phyloP scores from a whole-genome alignment of 2,329 filamentous ascomycete species.

The Fusarium pininemorale region DNA sequence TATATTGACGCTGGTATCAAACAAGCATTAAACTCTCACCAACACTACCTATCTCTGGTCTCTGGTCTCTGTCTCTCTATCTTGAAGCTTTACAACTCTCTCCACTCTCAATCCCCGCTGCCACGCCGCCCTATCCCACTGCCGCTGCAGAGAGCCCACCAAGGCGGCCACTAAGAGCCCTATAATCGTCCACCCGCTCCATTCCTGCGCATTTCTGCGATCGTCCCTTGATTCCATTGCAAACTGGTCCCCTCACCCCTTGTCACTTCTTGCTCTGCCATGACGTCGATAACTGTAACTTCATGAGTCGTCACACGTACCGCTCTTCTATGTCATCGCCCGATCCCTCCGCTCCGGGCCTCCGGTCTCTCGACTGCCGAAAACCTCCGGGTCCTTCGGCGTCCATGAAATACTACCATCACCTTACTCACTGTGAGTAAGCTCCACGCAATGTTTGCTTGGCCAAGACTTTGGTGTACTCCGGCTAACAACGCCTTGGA shows the following conservation, averaged over 20 bases:
- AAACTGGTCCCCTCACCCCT: slow-evolving; percentile 10
- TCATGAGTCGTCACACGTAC: slow-evolving; percentile 8
- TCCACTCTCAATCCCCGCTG: slow-evolving; percentile 22
- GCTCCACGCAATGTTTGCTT: neutral
- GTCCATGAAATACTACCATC: neutral
- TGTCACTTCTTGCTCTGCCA: slow-evolving; percentile 5
- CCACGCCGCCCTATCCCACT: slow-evolving; percentile 18
- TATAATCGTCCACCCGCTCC: slow-evolving; percentile 36
- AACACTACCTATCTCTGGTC: neutral
- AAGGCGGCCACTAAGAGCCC: slow-evolving; percentile 37
- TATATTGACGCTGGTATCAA: neutral
- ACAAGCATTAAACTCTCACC: neutral
- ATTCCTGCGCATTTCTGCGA: slow-evolving; percentile 30
- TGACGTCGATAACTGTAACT: slow-evolving; percentile 18
- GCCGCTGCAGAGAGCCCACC: slow-evolving; percentile 18
- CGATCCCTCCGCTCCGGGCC: slow-evolving; percentile 25
- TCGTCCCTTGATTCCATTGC: slow-evolving; percentile 24
- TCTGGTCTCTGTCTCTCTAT: neutral
- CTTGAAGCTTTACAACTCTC: neutral
- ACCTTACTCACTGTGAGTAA: neutral
- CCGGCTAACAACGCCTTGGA: neutral
- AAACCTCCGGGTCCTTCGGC: slow-evolving; percentile 8
- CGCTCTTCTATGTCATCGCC: slow-evolving; percentile 18
- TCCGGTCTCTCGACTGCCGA: slow-evolving; percentile 26
- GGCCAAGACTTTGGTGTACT: neutral